Percentiles rank a stretch among this genome's conserved stretches.
phyloP scores from a whole-genome alignment of 345 rosid species.

The Gossypium longicalyx region DNA sequence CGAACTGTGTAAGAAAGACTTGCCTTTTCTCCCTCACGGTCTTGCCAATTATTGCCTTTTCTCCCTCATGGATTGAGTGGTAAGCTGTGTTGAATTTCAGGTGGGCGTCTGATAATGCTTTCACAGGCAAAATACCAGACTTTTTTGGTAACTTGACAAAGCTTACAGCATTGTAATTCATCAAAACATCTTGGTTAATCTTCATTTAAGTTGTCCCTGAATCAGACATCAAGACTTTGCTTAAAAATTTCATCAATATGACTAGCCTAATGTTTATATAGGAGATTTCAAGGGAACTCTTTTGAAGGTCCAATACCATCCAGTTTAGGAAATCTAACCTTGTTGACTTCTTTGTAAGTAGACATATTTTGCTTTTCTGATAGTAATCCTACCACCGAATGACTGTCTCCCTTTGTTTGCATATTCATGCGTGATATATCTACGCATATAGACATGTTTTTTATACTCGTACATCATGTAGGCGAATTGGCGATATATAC shows the following conservation, averaged over 20 bases:
- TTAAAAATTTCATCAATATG: neutral
- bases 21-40: neutral
- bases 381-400: neutral
- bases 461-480: conserved; percentile 9
- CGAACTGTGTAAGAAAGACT: conserved; percentile 47
- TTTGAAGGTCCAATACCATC: conserved; percentile 45
- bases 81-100: conserved; percentile 19
- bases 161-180: conserved; percentile 21
- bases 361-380: neutral
- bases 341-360: conserved; percentile 35
- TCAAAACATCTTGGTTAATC: neutral
- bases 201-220: neutral
- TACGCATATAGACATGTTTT: neutral
- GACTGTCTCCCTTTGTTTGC: neutral
- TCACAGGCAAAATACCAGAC: conserved; percentile 34
- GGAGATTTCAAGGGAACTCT: conserved; percentile 36
- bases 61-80: too few species aligned
- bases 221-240: neutral
- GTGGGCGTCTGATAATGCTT: conserved; percentile 30
- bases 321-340: conserved; percentile 26
- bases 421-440: neutral
- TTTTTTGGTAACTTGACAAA: conserved; percentile 39
- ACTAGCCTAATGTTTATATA: conserved; percentile 11
- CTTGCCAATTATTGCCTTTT: neutral
- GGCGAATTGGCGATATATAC: conserved; percentile 35